Percentiles rank a stretch among this genome's conserved stretches.
phyloP scores from a whole-genome alignment of 1,284 basidiomycete species.

The Sphaerobolus stellatus region DNA sequence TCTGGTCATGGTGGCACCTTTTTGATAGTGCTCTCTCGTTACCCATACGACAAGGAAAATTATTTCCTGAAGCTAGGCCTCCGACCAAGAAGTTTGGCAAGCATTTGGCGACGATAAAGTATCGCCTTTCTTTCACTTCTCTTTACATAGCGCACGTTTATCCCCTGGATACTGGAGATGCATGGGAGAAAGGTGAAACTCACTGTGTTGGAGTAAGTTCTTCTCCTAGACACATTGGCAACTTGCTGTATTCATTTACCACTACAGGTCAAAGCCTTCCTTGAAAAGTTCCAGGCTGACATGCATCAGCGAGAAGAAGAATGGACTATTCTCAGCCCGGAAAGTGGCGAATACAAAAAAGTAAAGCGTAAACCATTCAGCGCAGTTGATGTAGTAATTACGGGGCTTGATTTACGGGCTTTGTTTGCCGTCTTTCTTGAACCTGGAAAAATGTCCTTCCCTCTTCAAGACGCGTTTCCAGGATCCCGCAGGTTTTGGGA shows the following conservation, averaged over 20 bases:
- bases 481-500: constrained; percentile 9
- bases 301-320: constrained; percentile 93
- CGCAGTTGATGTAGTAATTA: constrained; percentile 85
- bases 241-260: background rate
- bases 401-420: constrained; percentile 76
- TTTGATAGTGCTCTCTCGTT: constrained; percentile 82
- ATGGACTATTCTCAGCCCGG: constrained; percentile 79
- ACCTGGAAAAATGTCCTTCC: constrained; percentile 58
- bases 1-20: constrained; percentile 89
- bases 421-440: constrained; percentile 79
- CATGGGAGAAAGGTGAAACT: constrained; percentile 79
- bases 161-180: constrained; percentile 70
- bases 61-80: constrained; percentile 71
- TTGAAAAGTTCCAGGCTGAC: constrained; percentile 84
- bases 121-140: constrained; percentile 76
- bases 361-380: constrained; percentile 86
- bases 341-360: constrained; percentile 72
- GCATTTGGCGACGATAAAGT: constrained; percentile 91
- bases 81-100: constrained; percentile 88
- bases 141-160: constrained; percentile 90
- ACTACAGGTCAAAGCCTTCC: constrained; percentile 65
- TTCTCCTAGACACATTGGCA: background rate
- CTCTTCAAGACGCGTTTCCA: constrained; percentile 39
- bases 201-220: constrained; percentile 68
- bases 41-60: constrained; percentile 83